A percentile compares a stretch with the other conserved stretches of the same genome.
Conservation (phyloP, 2,329 filamentous ascomycete genomes). For the Fusarium continuum region DNA sequence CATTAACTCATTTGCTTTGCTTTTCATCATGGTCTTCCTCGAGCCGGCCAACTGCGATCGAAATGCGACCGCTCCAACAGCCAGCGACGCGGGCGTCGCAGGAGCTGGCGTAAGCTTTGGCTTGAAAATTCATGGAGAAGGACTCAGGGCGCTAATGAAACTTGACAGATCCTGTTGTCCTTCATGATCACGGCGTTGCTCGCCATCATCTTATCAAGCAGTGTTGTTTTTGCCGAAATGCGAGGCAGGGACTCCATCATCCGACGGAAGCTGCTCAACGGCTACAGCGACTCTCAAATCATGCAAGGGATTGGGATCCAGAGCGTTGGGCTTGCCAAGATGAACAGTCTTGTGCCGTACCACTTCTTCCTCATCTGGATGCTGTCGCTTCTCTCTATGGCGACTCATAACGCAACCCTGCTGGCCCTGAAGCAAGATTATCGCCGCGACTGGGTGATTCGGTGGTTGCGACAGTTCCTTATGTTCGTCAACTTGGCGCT, state of each 20-base stretch:
- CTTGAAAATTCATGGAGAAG: constrained; percentile 34
- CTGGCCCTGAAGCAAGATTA: constrained; percentile 73
- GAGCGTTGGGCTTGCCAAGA: constrained; percentile 68
- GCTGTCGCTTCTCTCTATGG: constrained; percentile 69
- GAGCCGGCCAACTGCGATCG: constrained; percentile 69
- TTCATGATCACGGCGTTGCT: constrained; percentile 72
- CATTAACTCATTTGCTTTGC: background rate
- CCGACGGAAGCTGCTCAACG: constrained; percentile 69
- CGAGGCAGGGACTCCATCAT: constrained; percentile 61
- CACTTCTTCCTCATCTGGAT: constrained; percentile 79
- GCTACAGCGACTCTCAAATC: constrained; percentile 74
- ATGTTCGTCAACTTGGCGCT: constrained; percentile 73
- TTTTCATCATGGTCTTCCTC: constrained; percentile 63
- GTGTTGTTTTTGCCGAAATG: constrained; percentile 65
- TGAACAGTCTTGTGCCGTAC: constrained; percentile 67
- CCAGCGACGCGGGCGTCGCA: constrained; percentile 68
- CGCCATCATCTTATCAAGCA: constrained; percentile 63
- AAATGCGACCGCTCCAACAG: constrained; percentile 52
- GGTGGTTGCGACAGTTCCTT: constrained; percentile 71
- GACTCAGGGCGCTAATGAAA: constrained; percentile 12
- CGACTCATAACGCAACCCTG: constrained; percentile 71
- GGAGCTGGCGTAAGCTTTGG: constrained; percentile 58
- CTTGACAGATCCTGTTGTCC: constrained; percentile 59
- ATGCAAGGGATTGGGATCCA: constrained; percentile 76
- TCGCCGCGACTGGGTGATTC: constrained; percentile 71